A percentile compares a stretch with the other conserved stretches of the same genome.
phyloP scores from a whole-genome alignment of 371 early-diverging fungal species.

The Rhizomucor pusillus region DNA sequence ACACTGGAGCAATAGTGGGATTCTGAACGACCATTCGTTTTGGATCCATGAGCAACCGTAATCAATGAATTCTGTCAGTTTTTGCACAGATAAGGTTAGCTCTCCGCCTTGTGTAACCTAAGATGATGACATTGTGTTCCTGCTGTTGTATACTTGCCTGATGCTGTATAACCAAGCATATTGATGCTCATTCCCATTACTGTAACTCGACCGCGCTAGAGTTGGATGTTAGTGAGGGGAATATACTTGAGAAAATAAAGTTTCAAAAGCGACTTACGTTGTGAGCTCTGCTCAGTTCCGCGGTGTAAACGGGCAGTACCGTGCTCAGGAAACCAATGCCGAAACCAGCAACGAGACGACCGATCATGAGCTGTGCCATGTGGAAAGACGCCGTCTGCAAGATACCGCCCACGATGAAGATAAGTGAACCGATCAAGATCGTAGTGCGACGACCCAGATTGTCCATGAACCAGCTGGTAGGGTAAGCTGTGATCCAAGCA shows the following conservation, averaged over 20 bases:
- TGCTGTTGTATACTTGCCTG: constrained; percentile 15
- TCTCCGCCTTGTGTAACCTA: no score
- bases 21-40: constrained; percentile 35
- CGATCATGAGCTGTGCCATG: constrained; percentile 31
- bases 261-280: constrained; percentile 22
- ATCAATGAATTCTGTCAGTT: constrained; percentile 34
- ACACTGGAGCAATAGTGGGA: constrained; percentile 44
- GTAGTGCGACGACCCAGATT: constrained; percentile 41
- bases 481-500: constrained; percentile 36
- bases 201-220: constrained; percentile 17
- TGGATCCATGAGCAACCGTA: constrained; percentile 32
- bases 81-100: no score
- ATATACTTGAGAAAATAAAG: not conserved
- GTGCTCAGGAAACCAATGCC: constrained; percentile 50
- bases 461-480: constrained; percentile 39
- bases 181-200: constrained; percentile 40
- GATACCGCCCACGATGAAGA: constrained; percentile 48
- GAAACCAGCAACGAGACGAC: constrained; percentile 47
- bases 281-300: constrained; percentile 47
- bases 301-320: constrained; percentile 46
- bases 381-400: constrained; percentile 32
- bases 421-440: constrained; percentile 42
- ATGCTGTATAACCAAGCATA: constrained; percentile 36
- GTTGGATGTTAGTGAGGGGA: not conserved
- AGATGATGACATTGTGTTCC: not conserved